phyloP scores from a whole-genome alignment of 2,329 filamentous ascomycete genomes.

The Plenodomus lindquistii region DNA sequence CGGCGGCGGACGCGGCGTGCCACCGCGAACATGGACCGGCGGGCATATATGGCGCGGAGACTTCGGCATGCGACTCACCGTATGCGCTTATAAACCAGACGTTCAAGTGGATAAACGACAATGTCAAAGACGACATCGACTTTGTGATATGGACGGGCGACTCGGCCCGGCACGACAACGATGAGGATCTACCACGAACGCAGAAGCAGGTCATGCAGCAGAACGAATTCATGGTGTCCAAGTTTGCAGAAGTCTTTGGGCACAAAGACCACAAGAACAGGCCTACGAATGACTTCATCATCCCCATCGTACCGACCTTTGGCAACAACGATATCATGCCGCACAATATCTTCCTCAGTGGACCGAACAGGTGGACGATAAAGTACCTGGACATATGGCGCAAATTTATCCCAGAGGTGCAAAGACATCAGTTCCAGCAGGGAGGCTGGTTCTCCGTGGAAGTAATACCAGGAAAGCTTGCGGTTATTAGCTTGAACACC shows the following conservation, averaged over 20 bases:
- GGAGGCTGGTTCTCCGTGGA: slow-evolving; percentile 96
- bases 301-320: slow-evolving; percentile 87
- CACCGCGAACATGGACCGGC: slow-evolving; percentile 78
- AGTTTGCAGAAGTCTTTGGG: slow-evolving; percentile 75
- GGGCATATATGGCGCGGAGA: slow-evolving; percentile 82
- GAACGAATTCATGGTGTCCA: slow-evolving; percentile 75
- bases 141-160: slow-evolving; percentile 95
- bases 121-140: slow-evolving; percentile 78
- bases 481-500: slow-evolving; percentile 93
- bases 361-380: slow-evolving; percentile 85
- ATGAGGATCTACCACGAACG: slow-evolving; percentile 76
- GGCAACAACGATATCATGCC: slow-evolving; percentile 98
- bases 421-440: slow-evolving; percentile 86
- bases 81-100: slow-evolving; percentile 81
- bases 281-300: slow-evolving; percentile 59
- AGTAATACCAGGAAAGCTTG: slow-evolving; percentile 81
- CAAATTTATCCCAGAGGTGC: slow-evolving; percentile 86
- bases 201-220: slow-evolving; percentile 74
- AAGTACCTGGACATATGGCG: slow-evolving; percentile 79
- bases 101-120: slow-evolving; percentile 81
- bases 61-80: slow-evolving; percentile 86
- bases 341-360: slow-evolving; percentile 87
- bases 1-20: slow-evolving; percentile 70
- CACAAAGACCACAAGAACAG: slow-evolving; percentile 49
- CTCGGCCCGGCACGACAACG: slow-evolving; percentile 85